phyloP scores from a whole-genome alignment of 2,329 filamentous ascomycete genomes.

The Neopestalotiopsis sp. region DNA sequence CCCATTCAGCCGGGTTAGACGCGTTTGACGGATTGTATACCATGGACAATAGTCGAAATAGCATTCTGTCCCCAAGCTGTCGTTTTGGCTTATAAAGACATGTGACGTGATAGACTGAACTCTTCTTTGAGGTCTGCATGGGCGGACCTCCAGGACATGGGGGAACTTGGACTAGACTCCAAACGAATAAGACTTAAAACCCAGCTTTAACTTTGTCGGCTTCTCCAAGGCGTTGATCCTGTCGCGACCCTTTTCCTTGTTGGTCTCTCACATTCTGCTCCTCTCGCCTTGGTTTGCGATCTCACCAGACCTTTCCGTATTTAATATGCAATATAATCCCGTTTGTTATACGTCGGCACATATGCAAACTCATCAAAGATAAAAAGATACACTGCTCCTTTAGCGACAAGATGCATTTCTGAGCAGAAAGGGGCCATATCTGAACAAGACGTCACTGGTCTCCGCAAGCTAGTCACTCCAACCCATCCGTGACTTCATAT shows the following conservation, averaged over 20 bases:
- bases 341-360: too few species aligned
- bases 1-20: background rate
- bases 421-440: background rate
- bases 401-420: too few species aligned
- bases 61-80: background rate
- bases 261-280: background rate
- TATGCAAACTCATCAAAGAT: too few species aligned
- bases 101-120: constrained; percentile 1
- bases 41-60: background rate
- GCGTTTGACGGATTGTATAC: background rate
- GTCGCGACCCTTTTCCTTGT: background rate
- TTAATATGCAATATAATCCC: too few species aligned
- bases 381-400: too few species aligned
- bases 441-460: background rate
- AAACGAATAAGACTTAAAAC: background rate
- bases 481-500: too few species aligned
- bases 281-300: background rate
- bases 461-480: too few species aligned
- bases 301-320: background rate
- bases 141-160: background rate
- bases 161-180: background rate
- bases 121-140: constrained; percentile 1
- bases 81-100: background rate
- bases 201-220: background rate
- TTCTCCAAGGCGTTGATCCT: background rate